Conservation (phyloP, 768 basidiomycete species). For the Pleurotus eryngii region DNA sequence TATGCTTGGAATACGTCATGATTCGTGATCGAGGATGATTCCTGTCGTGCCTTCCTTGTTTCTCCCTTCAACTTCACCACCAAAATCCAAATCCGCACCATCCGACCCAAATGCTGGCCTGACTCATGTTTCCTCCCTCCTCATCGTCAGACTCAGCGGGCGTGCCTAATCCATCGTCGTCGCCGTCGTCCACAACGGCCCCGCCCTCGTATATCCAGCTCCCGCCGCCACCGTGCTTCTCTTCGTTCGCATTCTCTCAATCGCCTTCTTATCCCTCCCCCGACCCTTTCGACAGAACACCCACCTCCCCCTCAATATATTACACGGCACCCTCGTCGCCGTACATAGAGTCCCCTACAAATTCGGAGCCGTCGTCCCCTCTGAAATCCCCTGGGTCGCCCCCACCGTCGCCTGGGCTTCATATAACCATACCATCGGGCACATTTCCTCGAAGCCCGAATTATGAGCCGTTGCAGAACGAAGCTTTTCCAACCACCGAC, state of each 20-base stretch:
- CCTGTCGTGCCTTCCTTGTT: not conserved
- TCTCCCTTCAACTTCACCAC: not conserved
- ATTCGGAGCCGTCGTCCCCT: slow-evolving; percentile 27
- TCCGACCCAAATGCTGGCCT: not conserved
- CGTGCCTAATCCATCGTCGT: not conserved
- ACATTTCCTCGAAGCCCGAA: slow-evolving; percentile 8
- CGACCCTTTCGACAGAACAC: slow-evolving; percentile 17
- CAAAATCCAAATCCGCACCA: not conserved
- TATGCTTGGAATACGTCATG: slow-evolving; percentile 6
- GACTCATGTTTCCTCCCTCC: slow-evolving; percentile 3
- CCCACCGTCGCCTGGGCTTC: slow-evolving; percentile 10
- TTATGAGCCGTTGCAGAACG: slow-evolving; percentile 24
- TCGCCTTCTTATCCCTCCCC: slow-evolving; percentile 30
- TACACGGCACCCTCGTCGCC: slow-evolving; percentile 49
- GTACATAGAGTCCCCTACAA: slow-evolving; percentile 28
- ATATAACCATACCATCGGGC: slow-evolving; percentile 21
- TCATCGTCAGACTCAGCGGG: slow-evolving; percentile 2
- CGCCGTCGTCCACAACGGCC: not conserved
- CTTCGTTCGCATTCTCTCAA: slow-evolving; percentile 32
- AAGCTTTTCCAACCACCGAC: slow-evolving; percentile 33
- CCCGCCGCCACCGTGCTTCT: slow-evolving; percentile 27
- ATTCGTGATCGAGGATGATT: not conserved
- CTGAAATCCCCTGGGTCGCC: slow-evolving; percentile 20
- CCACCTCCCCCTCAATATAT: slow-evolving; percentile 32
- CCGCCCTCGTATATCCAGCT: slow-evolving; percentile 28